A percentile compares a stretch with the other conserved stretches of the same genome.
Evolutionary conservation across 768 basidiomycete species (phyloP).

Genomic region (Rubroboletus satanas): DNA sequence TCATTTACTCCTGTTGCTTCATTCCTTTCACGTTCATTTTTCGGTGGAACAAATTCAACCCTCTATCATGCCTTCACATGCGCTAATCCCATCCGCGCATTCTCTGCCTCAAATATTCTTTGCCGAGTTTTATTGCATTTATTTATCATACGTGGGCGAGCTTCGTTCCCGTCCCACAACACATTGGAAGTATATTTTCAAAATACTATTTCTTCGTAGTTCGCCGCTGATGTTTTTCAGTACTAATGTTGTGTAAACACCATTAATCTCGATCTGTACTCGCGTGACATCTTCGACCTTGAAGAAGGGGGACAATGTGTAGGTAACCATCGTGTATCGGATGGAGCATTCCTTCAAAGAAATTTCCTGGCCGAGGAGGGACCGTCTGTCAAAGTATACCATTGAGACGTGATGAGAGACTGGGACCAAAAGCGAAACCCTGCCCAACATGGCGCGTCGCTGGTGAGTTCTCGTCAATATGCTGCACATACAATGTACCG

Average conservation of each 20-base stretch:
- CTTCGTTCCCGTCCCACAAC: slow-evolving; percentile 14
- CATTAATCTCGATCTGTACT: slow-evolving; percentile 30
- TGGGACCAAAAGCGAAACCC: not conserved
- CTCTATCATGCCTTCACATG: not conserved
- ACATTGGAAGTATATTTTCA: slow-evolving; percentile 27
- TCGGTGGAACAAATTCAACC: slow-evolving; percentile 15
- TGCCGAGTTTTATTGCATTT: slow-evolving; percentile 13
- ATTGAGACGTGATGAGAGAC: not conserved
- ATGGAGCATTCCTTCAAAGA: not conserved
- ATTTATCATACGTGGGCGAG: slow-evolving; percentile 19
- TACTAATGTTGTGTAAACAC: slow-evolving; percentile 34
- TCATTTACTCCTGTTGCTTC: slow-evolving; percentile 15
- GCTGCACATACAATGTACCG: not conserved
- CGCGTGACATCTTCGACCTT: not conserved
- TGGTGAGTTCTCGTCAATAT: too few relatives aligned
- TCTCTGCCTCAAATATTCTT: slow-evolving; percentile 5
- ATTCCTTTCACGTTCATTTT: slow-evolving; percentile 14
- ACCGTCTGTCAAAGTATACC: not conserved
- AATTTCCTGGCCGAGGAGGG: not conserved
- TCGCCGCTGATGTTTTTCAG: slow-evolving; percentile 20
- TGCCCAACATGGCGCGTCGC: not conserved
- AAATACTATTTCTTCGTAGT: slow-evolving; percentile 29
- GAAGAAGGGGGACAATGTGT: not conserved
- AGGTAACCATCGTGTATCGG: not conserved
- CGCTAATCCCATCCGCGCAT: slow-evolving; percentile 8